These are phyloP conservation scores for Singerocomus rubriflavus DNA, from an alignment of 1,284 basidiomycete species.

Conservation along the genomic window DNA sequence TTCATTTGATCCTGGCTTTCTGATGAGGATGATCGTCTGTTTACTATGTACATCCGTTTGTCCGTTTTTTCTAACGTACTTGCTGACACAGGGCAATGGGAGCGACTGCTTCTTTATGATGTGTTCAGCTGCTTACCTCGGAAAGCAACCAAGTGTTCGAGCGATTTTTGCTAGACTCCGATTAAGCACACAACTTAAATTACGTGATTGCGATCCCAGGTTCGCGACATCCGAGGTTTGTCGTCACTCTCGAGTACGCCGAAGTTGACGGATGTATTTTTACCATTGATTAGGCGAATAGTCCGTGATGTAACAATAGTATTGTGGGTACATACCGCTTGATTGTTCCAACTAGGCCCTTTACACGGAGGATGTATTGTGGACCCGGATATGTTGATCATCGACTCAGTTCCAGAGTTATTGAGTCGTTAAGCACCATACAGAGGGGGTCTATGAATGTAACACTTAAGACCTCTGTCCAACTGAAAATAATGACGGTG, in stretches of 20 bases:
- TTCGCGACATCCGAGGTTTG: neutral
- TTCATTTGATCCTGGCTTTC: slow-evolving; percentile 46
- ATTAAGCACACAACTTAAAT: slow-evolving; percentile 1
- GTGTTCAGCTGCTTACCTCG: slow-evolving; percentile 24
- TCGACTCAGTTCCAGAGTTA: no score
- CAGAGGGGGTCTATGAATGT: no score
- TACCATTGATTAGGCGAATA: neutral
- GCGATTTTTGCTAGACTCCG: slow-evolving; percentile 21
- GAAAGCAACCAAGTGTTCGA: slow-evolving; percentile 21
- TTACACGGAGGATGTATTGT: no score
- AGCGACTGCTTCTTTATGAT: slow-evolving; percentile 13
- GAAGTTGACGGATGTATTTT: neutral
- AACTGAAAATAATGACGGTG: no score
- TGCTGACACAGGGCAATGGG: slow-evolving; percentile 29
- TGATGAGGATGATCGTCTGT: slow-evolving; percentile 38
- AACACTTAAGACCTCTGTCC: no score
- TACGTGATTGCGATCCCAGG: no score
- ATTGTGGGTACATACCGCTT: no score
- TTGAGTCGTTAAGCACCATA: no score
- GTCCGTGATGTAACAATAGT: no score
- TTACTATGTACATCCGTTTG: neutral
- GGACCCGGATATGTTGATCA: no score
- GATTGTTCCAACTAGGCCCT: no score
- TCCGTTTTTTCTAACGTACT: slow-evolving; percentile 25
- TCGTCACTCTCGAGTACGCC: neutral